phyloP scores from a whole-genome alignment of 805 yeast species.

The Candida railenensis region DNA sequence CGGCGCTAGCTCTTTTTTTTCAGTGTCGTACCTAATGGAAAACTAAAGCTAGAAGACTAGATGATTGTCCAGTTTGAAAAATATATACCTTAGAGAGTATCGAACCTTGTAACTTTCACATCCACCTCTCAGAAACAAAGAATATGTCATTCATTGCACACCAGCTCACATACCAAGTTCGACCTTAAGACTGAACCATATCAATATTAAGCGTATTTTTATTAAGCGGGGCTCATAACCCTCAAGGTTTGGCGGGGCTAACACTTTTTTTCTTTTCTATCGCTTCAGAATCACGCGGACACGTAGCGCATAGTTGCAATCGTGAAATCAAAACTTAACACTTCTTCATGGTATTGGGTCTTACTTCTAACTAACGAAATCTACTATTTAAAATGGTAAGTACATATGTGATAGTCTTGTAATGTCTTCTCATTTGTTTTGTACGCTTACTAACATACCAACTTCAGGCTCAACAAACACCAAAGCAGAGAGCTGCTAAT shows the following conservation, averaged over 20 bases:
- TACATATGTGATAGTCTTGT: too few species aligned
- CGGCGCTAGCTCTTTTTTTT: slow-evolving; percentile 66
- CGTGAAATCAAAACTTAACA: neutral
- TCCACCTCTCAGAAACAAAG: too few species aligned
- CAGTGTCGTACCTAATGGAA: neutral
- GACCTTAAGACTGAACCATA: too few species aligned
- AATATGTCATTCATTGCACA: too few species aligned
- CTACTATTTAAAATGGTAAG: neutral
- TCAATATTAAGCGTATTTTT: too few species aligned
- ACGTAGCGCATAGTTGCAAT: slow-evolving; percentile 1
- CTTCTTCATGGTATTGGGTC: neutral
- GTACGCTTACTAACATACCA: neutral
- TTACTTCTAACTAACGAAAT: neutral
- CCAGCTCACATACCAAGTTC: too few species aligned
- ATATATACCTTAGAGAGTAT: too few species aligned
- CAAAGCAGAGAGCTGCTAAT: slow-evolving; percentile 86
- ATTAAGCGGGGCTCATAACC: slow-evolving; percentile 30
- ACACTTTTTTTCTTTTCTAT: slow-evolving; percentile 23
- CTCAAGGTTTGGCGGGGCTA: slow-evolving; percentile 96
- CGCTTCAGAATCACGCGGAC: neutral
- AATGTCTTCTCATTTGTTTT: too few species aligned
- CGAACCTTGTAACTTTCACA: too few species aligned
- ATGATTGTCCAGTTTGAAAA: too few species aligned
- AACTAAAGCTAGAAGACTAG: too few species aligned
- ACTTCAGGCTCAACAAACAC: slow-evolving; percentile 70